Conservation (phyloP, 352 stramenopile species). For the Paralagenidium karlingii region DNA sequence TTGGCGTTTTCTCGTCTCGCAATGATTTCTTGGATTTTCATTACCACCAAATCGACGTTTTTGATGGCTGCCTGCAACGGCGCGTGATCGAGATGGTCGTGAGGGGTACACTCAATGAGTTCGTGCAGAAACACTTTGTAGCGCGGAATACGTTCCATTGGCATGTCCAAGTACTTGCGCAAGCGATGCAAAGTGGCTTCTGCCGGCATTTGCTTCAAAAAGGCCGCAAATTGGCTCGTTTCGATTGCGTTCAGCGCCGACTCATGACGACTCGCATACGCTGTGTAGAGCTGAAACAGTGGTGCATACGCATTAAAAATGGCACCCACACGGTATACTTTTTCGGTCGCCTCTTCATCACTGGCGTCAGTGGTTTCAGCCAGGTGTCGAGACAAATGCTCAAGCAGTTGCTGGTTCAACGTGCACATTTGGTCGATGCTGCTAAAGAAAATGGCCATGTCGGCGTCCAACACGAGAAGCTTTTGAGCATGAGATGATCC, state of each 20-base stretch:
- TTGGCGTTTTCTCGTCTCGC: slow-evolving; percentile 47
- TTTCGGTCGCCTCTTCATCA: slow-evolving; percentile 10
- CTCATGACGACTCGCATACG: slow-evolving; percentile 72
- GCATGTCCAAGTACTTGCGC: slow-evolving; percentile 75
- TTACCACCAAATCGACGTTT: slow-evolving; percentile 59
- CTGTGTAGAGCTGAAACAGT: slow-evolving; percentile 77
- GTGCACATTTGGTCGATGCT: slow-evolving; percentile 83
- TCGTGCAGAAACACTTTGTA: slow-evolving; percentile 79
- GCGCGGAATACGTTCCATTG: slow-evolving; percentile 72
- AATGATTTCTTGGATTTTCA: slow-evolving; percentile 74
- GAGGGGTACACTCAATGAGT: slow-evolving; percentile 45
- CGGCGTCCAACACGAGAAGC: slow-evolving; percentile 63
- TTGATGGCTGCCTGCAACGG: slow-evolving; percentile 59
- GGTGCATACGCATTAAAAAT: slow-evolving; percentile 82
- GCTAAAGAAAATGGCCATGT: slow-evolving; percentile 82
- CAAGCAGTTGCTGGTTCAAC: slow-evolving; percentile 78
- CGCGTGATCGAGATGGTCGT: slow-evolving; percentile 58
- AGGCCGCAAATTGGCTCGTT: slow-evolving; percentile 55
- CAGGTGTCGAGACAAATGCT: slow-evolving; percentile 68
- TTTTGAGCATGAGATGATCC: slow-evolving; percentile 13
- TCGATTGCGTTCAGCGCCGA: slow-evolving; percentile 52
- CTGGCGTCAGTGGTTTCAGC: slow-evolving; percentile 46
- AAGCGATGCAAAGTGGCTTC: slow-evolving; percentile 49
- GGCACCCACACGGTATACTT: slow-evolving; percentile 24
- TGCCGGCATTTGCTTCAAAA: slow-evolving; percentile 55